Conservation (phyloP, 2,329 filamentous ascomycete genomes). For the Arthrobotrys pseudoclavata region DNA sequence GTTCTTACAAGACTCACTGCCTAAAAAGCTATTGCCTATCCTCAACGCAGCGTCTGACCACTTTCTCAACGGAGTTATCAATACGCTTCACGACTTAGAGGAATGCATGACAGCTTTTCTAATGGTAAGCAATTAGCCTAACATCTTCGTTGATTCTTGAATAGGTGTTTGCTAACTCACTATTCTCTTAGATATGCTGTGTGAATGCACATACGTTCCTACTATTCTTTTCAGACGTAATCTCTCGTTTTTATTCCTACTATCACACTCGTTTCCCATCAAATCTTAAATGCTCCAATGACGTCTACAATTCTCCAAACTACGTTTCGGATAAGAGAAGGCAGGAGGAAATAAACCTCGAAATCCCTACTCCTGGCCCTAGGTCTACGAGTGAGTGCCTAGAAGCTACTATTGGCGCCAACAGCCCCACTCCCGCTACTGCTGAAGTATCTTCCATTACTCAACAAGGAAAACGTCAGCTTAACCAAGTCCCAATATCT, state of each 20-base stretch:
- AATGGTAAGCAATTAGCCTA: constrained; percentile 7
- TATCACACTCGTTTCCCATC: neutral
- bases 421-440: neutral
- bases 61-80: constrained; percentile 2
- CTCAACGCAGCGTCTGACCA: neutral
- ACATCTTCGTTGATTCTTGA: too few relatives aligned
- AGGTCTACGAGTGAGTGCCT: too few relatives aligned
- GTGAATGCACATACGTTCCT: neutral
- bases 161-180: too few relatives aligned
- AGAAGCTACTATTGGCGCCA: neutral
- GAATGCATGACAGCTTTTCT: constrained; percentile 6
- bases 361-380: neutral
- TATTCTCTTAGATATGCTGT: neutral
- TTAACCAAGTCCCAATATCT: too few relatives aligned
- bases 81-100: neutral
- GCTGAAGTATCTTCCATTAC: neutral
- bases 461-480: neutral
- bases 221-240: neutral
- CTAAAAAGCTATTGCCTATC: neutral
- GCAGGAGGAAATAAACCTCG: neutral
- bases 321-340: neutral
- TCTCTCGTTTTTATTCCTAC: neutral
- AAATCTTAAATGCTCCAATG: neutral
- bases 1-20: neutral
- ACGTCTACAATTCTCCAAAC: neutral